A percentile compares a stretch with the other conserved stretches of the same genome.
These are phyloP conservation scores for Candida mesenterica DNA, from an alignment of 1,139 yeast genomes.

Conservation along the genomic window DNA sequence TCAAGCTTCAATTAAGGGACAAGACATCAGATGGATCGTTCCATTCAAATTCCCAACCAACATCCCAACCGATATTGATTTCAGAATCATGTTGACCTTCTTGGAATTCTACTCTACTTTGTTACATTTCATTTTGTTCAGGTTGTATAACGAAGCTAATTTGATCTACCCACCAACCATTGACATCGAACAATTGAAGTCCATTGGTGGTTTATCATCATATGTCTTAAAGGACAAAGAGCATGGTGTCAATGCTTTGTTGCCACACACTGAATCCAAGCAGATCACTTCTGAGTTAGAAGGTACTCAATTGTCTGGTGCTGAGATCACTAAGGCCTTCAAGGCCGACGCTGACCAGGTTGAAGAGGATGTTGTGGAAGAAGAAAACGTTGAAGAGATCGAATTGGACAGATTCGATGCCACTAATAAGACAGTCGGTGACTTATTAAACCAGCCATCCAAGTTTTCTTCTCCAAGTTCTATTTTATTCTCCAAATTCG, in stretches of 20 bases:
- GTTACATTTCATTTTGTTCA: constrained; percentile 80
- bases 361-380: constrained; percentile 29
- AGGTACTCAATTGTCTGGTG: constrained; percentile 39
- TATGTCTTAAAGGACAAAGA: constrained; percentile 59
- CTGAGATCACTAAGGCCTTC: constrained; percentile 50
- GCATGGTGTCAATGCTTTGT: constrained; percentile 37
- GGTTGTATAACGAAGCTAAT: constrained; percentile 80
- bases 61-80: constrained; percentile 91
- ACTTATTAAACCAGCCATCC: constrained; percentile 76
- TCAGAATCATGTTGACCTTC: constrained; percentile 95
- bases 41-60: constrained; percentile 97
- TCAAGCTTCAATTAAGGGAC: constrained; percentile 87
- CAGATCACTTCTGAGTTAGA: constrained; percentile 26
- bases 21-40: constrained; percentile 91
- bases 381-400: constrained; percentile 41
- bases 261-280: constrained; percentile 33
- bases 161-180: constrained; percentile 90
- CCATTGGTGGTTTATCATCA: constrained; percentile 86
- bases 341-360: constrained; percentile 48
- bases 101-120: constrained; percentile 93
- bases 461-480: constrained; percentile 58
- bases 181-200: constrained; percentile 67
- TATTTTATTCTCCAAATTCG: constrained; percentile 66
- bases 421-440: constrained; percentile 66
- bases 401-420: constrained; percentile 71